Percentiles rank a stretch among this genome's conserved stretches.
Conservation (phyloP, 768 basidiomycete species). For the Pulveroboletus frians region DNA sequence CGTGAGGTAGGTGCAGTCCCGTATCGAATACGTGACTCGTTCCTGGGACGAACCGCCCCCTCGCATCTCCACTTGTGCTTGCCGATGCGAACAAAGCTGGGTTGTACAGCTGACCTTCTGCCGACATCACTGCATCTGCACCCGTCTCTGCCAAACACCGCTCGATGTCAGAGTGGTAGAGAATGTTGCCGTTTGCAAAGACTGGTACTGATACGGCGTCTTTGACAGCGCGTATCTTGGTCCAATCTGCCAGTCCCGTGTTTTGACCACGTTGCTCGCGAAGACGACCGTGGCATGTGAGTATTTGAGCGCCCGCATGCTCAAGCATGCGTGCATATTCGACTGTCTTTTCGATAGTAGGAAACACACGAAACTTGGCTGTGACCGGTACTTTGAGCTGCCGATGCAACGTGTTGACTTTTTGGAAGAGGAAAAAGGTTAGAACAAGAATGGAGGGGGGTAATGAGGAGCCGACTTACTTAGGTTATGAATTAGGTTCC, state of each 20-base stretch:
- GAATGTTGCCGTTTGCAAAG: constrained; percentile 94
- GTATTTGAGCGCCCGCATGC: constrained; percentile 88
- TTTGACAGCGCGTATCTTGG: constrained; percentile 87
- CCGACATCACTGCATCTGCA: constrained; percentile 90
- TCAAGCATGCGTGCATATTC: constrained; percentile 96
- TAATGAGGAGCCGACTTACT: constrained; percentile 41
- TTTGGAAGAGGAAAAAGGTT: not conserved
- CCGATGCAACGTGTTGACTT: constrained; percentile 81
- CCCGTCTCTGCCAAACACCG: constrained; percentile 79
- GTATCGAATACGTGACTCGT: constrained; percentile 28
- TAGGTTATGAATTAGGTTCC: constrained; percentile 79
- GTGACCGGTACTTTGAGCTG: constrained; percentile 91
- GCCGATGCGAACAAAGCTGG: constrained; percentile 64
- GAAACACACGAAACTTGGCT: constrained; percentile 92
- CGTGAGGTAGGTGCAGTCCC: constrained; percentile 50
- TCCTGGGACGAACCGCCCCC: not conserved
- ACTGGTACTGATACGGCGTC: constrained; percentile 87
- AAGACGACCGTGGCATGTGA: constrained; percentile 89
- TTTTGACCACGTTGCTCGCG: constrained; percentile 90
- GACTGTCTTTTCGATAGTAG: constrained; percentile 79
- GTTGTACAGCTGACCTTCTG: constrained; percentile 93
- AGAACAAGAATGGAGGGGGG: not conserved
- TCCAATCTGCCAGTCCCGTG: constrained; percentile 83
- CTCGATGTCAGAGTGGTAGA: constrained; percentile 79
- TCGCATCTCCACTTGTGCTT: constrained; percentile 12